Base-by-base conservation (phyloP, 495 filamentous ascomycete genomes). In the Penicillium steckii region DNA sequence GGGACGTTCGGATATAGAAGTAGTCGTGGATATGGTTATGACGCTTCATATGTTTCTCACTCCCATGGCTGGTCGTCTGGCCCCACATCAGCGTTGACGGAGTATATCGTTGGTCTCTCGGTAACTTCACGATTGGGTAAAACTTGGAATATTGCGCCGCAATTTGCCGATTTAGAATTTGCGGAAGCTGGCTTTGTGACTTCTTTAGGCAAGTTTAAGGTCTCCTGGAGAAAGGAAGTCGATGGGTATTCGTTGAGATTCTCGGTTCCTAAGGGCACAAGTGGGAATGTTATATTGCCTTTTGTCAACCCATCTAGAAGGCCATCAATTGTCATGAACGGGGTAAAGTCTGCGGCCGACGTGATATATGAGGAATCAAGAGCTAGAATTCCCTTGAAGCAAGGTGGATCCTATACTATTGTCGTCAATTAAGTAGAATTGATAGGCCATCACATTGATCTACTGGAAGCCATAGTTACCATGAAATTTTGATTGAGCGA, bases 11-110 rank as follows among this genome's bases (percentile, higher is more conserved):
- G 81, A 32, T 86, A 87, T 59, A 68, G 80, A 5, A 75, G 77
- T 37, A 74, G 70, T 33, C 59, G 68, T 19, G 71, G 69, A 12
- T 74, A 72, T 42, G 19, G 41, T 24, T 62, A 69, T 46, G 68
- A 74, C 32, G 38, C 63, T 8, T 70, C 70, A 2, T 73, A 74
- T 50, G 62, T 72, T 15, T 72, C 69, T 3, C 83, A 85, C 50
- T 77, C 83, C 1, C 84, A 86, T 55, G 83, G 83, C 0, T 86
- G 83, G 83, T 71, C 78, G 0, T 71, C 78, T 4, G 80, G 82
- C 8, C 83, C 83, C 3, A 86, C 82, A 7, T 74, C 72, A 8
- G 73, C 76, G 8, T 63, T 87, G 25, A 79, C 70, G 2, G 67
- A 75, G 27, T 76, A 77, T 45, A 66, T 85, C 8, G 66, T 82